Base-by-base conservation (phyloP, 208 protist species). In the Herpetomonas muscarum region DNA sequence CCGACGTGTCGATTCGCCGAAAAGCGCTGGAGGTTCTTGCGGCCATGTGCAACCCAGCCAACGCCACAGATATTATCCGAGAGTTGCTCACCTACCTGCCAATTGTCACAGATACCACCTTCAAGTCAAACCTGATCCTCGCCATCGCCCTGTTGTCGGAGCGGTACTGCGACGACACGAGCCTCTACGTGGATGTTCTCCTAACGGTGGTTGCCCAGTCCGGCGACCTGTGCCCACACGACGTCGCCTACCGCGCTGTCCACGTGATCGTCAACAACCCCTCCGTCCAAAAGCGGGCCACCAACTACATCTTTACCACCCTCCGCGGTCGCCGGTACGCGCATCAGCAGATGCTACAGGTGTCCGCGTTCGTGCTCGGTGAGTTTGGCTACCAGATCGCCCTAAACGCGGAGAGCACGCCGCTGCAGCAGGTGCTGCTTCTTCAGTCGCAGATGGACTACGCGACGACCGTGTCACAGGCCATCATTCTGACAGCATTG, bases 351-450 rank as follows among this genome's bases (percentile, higher is more conserved):
- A 70, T 90, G 61, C 55, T 87, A 44, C 70, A 74, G 24, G 73
- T 96, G 29, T 80, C 83, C 2, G 90, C 85, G 0, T 98, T 99
- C 61, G 59, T 99, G 15, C 80, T 99, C 13, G 98, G 97, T 48
- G 98, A 99, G 76, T 99, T 97, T 74, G 97, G 97, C 45, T 93
- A 98, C 67, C 88, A 97, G 31, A 98, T 99, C 48, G 93, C 94
- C 0, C 82, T 98, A 22, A 90, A 96, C 56, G 72, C 84, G 0
- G 75, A 90, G 47, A 93, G 81, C 45, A 76, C 73, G 53, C 79
- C 88, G 24, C 56, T 54, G 12, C 50, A 76, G 34, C 97, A 99
- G 80, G 87, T 98, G 46, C 61, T 62, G 13, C 50, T 87, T 24
- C 78, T 99, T 15, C 61, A 87, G 21, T 53, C 59, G 28, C 85